Percentiles rank a stretch among this genome's conserved stretches.
Conservation (phyloP, 306 rosid genomes). For the Hippophae tibetana region DNA sequence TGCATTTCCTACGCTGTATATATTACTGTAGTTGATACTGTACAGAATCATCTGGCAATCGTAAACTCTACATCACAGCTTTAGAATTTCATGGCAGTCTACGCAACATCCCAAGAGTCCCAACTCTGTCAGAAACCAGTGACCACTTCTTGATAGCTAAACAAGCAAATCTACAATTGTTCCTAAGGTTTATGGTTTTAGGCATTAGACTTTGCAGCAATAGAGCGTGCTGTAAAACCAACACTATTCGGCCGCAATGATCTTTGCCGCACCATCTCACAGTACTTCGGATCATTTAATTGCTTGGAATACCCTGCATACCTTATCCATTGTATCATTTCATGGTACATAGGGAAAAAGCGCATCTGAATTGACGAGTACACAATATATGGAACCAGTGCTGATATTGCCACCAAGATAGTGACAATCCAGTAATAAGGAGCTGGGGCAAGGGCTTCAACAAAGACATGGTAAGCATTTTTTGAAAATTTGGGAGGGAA, state of each 20-base stretch:
- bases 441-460: constrained; percentile 70
- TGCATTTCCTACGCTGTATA: constrained; percentile 13
- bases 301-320: constrained; percentile 33
- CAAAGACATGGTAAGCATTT: constrained; percentile 61
- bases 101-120: not conserved
- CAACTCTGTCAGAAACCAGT: constrained; percentile 8
- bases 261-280: constrained; percentile 41
- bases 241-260: constrained; percentile 43
- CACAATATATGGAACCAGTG: constrained; percentile 62
- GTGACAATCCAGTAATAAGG: constrained; percentile 65
- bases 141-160: constrained; percentile 15
- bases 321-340: constrained; percentile 69
- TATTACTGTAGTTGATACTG: constrained; percentile 16
- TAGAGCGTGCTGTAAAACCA: constrained; percentile 65
- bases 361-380: constrained; percentile 64
- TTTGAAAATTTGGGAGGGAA: constrained; percentile 41
- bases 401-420: constrained; percentile 51
- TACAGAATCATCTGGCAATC: constrained; percentile 21
- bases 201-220: constrained; percentile 46
- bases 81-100: not conserved
- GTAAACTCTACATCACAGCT: constrained; percentile 13
- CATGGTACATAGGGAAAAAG: constrained; percentile 83
- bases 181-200: constrained; percentile 14
- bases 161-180: constrained; percentile 13
- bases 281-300: constrained; percentile 43